Conservation (phyloP, 345 rosid species). For the Eucalyptus pauciflora region DNA sequence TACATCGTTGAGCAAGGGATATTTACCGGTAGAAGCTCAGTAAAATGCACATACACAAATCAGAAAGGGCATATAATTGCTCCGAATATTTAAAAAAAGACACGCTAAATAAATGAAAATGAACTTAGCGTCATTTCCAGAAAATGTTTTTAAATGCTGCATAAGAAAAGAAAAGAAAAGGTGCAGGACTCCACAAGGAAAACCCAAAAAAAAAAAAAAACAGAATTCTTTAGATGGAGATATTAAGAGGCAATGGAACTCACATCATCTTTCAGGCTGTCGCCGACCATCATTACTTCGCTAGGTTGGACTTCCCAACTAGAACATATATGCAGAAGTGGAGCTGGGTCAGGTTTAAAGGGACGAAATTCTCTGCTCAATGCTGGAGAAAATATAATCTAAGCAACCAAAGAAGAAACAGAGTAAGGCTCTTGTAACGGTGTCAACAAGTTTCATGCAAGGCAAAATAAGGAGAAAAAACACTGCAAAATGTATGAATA, state of each 20-base stretch:
- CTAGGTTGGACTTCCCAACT: slow-evolving; percentile 65
- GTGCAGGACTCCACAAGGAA: neutral
- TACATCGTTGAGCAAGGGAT: neutral
- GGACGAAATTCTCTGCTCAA: slow-evolving; percentile 96
- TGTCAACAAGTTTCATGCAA: neutral
- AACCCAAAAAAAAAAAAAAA: no score
- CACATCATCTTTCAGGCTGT: slow-evolving; percentile 96
- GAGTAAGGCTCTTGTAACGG: neutral
- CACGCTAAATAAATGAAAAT: neutral
- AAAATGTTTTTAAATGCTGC: neutral
- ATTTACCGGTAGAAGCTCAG: neutral
- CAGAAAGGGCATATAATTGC: neutral
- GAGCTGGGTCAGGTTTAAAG: slow-evolving; percentile 88
- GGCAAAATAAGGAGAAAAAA: neutral
- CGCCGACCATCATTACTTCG: slow-evolving; percentile 95
- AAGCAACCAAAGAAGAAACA: neutral
- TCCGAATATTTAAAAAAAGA: neutral
- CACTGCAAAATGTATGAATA: neutral
- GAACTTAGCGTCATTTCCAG: neutral
- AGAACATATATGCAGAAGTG: slow-evolving; percentile 80
- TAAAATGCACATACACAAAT: neutral
- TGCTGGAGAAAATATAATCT: slow-evolving; percentile 78
- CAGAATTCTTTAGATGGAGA: neutral
- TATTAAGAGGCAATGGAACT: slow-evolving; percentile 1
- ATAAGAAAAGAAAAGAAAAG: neutral